phyloP scores from a whole-genome alignment of 2,329 filamentous ascomycete species.

The Huntiella decipiens region DNA sequence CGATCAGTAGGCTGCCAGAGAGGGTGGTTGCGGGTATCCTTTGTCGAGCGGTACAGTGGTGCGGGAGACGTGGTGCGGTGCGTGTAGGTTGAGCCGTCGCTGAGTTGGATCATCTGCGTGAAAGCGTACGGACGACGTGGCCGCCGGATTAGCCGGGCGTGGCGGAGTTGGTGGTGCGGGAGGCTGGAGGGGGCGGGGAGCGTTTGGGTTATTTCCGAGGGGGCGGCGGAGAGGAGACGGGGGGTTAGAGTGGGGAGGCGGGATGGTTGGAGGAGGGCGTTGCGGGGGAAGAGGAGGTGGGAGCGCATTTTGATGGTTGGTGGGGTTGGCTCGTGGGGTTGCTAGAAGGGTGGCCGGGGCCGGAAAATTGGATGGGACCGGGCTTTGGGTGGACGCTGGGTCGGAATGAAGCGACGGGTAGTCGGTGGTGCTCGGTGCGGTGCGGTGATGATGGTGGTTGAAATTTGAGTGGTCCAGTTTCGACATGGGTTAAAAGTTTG shows the following conservation, averaged over 20 bases:
- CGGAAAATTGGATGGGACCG: too few species aligned
- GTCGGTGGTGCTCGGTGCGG: too few species aligned
- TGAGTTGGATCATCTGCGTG: slow-evolving; percentile 87
- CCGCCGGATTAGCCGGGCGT: slow-evolving; percentile 69
- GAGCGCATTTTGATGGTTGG: slow-evolving; percentile 10
- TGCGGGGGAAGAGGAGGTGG: slow-evolving; percentile 9
- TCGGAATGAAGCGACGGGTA: too few species aligned
- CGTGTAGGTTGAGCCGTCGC: slow-evolving; percentile 72
- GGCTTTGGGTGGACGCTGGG: too few species aligned
- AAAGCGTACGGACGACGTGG: slow-evolving; percentile 91
- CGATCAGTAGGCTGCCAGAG: slow-evolving; percentile 79
- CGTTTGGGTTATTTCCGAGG: slow-evolving; percentile 14
- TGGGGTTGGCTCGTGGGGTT: background rate
- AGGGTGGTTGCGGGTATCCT: slow-evolving; percentile 76
- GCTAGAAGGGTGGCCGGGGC: too few species aligned
- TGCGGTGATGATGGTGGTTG: too few species aligned
- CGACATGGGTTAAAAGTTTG: too few species aligned
- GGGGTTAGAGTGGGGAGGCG: slow-evolving; percentile 17
- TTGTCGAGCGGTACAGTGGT: slow-evolving; percentile 39
- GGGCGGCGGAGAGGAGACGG: slow-evolving; percentile 1
- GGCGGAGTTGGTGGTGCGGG: slow-evolving; percentile 38
- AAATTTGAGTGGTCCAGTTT: too few species aligned
- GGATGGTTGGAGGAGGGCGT: slow-evolving; percentile 14
- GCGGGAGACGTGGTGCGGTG: slow-evolving; percentile 57
- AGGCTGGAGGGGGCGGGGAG: slow-evolving; percentile 14